Evolutionary conservation across 1,284 basidiomycete species (phyloP), one percentile per base, ranked within the genome.

Genomic region (Leucocoprinus gongylophorus): DNA sequence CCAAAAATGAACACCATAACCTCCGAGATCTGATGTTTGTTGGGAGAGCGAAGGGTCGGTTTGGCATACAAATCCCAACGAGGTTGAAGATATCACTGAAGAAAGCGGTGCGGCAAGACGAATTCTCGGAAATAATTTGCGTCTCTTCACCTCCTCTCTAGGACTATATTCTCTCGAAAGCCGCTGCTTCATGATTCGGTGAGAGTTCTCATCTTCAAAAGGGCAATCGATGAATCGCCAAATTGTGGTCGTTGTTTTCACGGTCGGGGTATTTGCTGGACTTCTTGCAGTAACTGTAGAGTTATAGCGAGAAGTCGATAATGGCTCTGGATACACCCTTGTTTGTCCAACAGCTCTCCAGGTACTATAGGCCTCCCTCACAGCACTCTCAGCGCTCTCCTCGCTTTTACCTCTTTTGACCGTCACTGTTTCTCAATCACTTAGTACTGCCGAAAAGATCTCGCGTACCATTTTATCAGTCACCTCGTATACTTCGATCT

Each of bases 61-160:
- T 26, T 26, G 23, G 6, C 3, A 26, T 26, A 26, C 23, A 26
- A 26, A 6, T 26, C 23, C 23, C 12, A 21, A 23, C 37, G 21
- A 26, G 5, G 20, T n/a, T n/a, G 48, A 42, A 18, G 49, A 21
- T 3, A 33, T 30, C 57, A 56, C 26, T 64, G 51, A 21, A 62
- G 62, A 6, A 67, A 58, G 2, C 33, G 51, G 51, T 8, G 51
- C 45, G 17, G 75, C 74, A 4, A 78, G 59, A 0, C 67, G 64
- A 18, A 75, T 56, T 20, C 67, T 53, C 0, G 73, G 66, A n/a
- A 61, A 57, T 1, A 76, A 59, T 50, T 77, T 79, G 55, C 76
- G 67, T 17, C 63, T 57, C 32, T 58, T 50, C 18, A 76, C 48
- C 18, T 53, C 40, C 29, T 42, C 40, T 15, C 37, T 40, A 9